Conservation (phyloP, 495 filamentous ascomycete species). For the Aspergillus mulundensis region DNA sequence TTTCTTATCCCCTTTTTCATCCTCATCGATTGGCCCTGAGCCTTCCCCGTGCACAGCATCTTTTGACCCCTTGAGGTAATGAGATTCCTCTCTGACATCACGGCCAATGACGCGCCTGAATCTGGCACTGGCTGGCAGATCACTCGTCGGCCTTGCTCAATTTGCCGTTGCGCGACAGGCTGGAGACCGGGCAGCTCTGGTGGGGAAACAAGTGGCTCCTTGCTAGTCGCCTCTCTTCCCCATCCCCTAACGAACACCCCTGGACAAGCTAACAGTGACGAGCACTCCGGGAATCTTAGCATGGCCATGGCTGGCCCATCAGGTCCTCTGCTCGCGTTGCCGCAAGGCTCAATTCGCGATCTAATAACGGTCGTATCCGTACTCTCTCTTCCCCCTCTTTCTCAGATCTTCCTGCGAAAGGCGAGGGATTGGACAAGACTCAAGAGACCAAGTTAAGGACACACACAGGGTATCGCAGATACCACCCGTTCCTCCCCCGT, state of each 20-base stretch:
- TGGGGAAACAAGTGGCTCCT: constrained; percentile 28
- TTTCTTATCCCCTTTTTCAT: constrained; percentile 12
- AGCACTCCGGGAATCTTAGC: constrained; percentile 10
- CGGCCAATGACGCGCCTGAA: neutral
- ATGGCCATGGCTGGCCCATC: constrained; percentile 13
- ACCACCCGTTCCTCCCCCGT: neutral
- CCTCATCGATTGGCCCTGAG: constrained; percentile 8
- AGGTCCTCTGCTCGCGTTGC: constrained; percentile 17
- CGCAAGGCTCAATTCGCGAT: constrained; percentile 14
- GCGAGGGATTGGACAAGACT: constrained; percentile 13
- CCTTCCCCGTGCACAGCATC: constrained; percentile 3
- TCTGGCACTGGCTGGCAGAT: constrained; percentile 10
- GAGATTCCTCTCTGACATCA: neutral
- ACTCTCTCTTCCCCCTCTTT: constrained; percentile 8
- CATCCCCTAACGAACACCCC: constrained; percentile 41
- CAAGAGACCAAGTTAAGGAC: constrained; percentile 5
- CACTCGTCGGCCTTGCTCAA: neutral
- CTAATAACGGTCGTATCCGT: constrained; percentile 9
- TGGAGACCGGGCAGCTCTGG: constrained; percentile 33
- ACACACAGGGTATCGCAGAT: constrained; percentile 6
- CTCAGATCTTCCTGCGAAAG: constrained; percentile 18
- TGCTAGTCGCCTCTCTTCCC: constrained; percentile 39
- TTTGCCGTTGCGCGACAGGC: constrained; percentile 6
- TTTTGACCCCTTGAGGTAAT: neutral
- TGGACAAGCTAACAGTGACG: constrained; percentile 21